These are phyloP conservation scores for Pseudogymnoascus verrucosus DNA, from an alignment of 2,329 filamentous ascomycete species.

Conservation along the genomic window DNA sequence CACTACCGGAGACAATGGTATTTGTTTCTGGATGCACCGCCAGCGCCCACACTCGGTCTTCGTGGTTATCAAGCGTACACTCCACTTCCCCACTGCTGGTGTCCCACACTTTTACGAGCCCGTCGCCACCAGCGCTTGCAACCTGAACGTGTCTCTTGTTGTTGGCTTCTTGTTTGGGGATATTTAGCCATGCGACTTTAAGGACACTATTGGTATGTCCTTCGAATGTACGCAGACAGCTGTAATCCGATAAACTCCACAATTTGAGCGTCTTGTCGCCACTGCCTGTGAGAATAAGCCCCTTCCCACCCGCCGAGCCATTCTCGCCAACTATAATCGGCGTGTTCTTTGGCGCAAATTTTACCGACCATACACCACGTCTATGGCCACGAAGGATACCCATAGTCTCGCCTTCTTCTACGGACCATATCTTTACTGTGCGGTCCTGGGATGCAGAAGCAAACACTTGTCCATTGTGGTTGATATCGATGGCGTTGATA, in stretches of 20 bases:
- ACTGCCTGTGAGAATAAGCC: conserved; percentile 79
- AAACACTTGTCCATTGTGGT: conserved; percentile 68
- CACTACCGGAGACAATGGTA: conserved; percentile 80
- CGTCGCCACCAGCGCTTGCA: conserved; percentile 85
- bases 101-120: conserved; percentile 95
- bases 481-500: conserved; percentile 88
- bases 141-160: conserved; percentile 59
- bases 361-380: conserved; percentile 91
- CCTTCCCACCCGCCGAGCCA: conserved; percentile 66
- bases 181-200: conserved; percentile 80
- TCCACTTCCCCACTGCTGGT: conserved; percentile 75
- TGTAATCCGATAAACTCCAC: conserved; percentile 89
- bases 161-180: conserved; percentile 40
- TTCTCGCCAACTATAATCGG: conserved; percentile 66
- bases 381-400: conserved; percentile 89
- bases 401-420: conserved; percentile 79
- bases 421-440: conserved; percentile 93
- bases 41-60: conserved; percentile 89
- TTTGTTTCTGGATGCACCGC: conserved; percentile 62
- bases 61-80: conserved; percentile 91
- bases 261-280: conserved; percentile 95
- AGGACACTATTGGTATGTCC: conserved; percentile 93
- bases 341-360: conserved; percentile 74
- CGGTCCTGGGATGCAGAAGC: conserved; percentile 95
- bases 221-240: conserved; percentile 87